These are phyloP conservation scores for Phaeotremella fagi DNA, from an alignment of 768 basidiomycete genomes.

Conservation along the genomic window DNA sequence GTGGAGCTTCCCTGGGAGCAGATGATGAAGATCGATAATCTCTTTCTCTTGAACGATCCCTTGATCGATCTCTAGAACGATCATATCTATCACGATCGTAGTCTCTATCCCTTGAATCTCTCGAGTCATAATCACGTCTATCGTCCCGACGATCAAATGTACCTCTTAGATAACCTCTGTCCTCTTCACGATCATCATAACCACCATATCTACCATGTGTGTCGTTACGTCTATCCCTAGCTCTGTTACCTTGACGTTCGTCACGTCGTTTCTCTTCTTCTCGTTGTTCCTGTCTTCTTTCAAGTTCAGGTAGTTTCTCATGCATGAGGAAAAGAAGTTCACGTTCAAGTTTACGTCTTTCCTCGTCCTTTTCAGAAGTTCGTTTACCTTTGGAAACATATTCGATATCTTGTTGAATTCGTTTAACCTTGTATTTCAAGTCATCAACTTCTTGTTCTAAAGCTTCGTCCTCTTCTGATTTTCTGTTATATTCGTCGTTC, in stretches of 20 bases:
- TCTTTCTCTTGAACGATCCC: conserved; percentile 47
- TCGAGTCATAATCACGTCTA: conserved; percentile 18
- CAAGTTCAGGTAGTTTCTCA: conserved; percentile 84
- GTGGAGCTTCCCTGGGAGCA: conserved; percentile 51
- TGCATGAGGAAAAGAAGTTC: conserved; percentile 82
- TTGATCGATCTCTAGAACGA: conserved; percentile 48
- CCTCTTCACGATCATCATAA: conserved; percentile 48
- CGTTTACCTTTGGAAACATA: conserved; percentile 73
- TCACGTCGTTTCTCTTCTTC: conserved; percentile 73
- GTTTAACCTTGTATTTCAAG: conserved; percentile 72
- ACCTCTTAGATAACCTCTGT: conserved; percentile 40
- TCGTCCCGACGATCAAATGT: neutral
- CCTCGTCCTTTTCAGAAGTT: conserved; percentile 70
- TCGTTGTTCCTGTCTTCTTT: conserved; percentile 71
- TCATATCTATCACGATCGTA: conserved; percentile 41
- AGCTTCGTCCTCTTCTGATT: conserved; percentile 76
- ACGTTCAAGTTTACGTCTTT: conserved; percentile 77
- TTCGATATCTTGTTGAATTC: conserved; percentile 87
- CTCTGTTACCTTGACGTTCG: conserved; percentile 68
- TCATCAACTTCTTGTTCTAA: conserved; percentile 87
- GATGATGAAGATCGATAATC: conserved; percentile 41
- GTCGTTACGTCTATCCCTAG: conserved; percentile 79
- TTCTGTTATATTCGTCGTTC: conserved; percentile 59
- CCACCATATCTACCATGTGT: conserved; percentile 53
- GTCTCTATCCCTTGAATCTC: conserved; percentile 44